Base-by-base conservation (phyloP, 768 basidiomycete species). In the Termitomyces heimii region DNA sequence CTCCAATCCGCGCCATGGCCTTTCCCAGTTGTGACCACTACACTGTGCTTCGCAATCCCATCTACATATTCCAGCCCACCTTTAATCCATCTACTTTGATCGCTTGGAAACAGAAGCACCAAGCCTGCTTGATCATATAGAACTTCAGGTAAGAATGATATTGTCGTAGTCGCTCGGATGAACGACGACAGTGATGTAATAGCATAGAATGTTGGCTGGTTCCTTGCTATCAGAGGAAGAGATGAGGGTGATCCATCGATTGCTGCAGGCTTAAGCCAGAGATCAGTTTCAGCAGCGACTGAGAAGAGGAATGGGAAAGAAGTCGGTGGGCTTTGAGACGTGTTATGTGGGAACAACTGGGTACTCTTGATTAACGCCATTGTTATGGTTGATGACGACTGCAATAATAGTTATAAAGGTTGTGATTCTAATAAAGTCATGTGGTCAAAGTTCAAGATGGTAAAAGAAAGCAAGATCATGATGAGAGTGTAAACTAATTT, bases 251-350 rank as follows among this genome's bases (percentile, higher is more conserved):
- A 58, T 24, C 53, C 57, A 42, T 56, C 51, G 45, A 65, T 34
- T 5, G 64, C 58, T 26, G 46, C 55, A 8, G 64, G 64, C 24
- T 65, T 65, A 28, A 61, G 55, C 64, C 64, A 65, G 35, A 65
- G 61, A 53, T 65, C 64, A 5, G 64, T 65, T 16, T 60, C 43
- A 14, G 59, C 58, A 16, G 61, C 6, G 4, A 60, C 55, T 31
- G 35, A 40, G 32, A 65, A 61, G 4, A 18, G 12, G 46, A 65
- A 65, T 5, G 64, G 64, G 44, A 62, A 58, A 2, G 60, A 61
- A 7, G 59, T 55, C 7, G 64, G 64, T 3, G 60, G 43, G 31
- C 20, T 45, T 31, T 65, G 62, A 24, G 61, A 44, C 1, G 64
- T 65, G 56, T 64, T 60, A 45, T 50, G 56, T 13, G 61, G 35